Percentiles rank a stretch among this genome's conserved stretches.
Evolutionary conservation across 495 filamentous ascomycete genomes (phyloP).

Genomic region (Tuber borchii): DNA sequence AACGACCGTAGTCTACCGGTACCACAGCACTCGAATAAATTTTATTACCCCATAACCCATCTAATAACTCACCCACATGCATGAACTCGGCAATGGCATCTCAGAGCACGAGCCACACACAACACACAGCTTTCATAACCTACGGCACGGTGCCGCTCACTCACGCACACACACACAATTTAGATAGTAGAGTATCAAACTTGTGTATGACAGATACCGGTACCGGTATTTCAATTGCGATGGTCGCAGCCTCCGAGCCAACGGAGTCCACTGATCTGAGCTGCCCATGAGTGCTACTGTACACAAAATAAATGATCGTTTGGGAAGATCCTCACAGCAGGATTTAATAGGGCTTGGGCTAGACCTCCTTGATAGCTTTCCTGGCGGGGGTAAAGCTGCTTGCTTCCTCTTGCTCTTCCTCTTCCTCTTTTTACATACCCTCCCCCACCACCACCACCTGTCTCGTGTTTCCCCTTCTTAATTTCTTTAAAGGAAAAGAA

Average conservation of each 20-base stretch:
- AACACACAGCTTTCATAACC: neutral
- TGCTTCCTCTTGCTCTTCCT: neutral
- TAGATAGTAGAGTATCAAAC: neutral
- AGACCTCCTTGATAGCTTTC: neutral
- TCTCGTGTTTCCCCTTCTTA: neutral
- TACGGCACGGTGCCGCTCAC: neutral
- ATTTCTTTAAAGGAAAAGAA: neutral
- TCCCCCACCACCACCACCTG: neutral
- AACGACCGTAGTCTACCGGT: neutral
- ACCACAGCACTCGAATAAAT: neutral
- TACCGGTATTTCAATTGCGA: neutral
- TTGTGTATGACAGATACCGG: too few relatives aligned
- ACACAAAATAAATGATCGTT: neutral
- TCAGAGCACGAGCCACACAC: neutral
- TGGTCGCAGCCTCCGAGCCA: neutral
- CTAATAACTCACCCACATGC: neutral
- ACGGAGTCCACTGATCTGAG: neutral
- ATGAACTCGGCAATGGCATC: neutral
- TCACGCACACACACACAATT: neutral
- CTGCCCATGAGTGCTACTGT: neutral
- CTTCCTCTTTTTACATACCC: neutral
- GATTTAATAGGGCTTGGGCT: neutral
- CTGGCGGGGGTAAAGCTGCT: neutral
- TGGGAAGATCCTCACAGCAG: neutral
- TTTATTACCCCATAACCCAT: constrained; percentile 2